Evolutionary conservation across 345 rosid species (phyloP).

Genomic region (Salix udensis): DNA sequence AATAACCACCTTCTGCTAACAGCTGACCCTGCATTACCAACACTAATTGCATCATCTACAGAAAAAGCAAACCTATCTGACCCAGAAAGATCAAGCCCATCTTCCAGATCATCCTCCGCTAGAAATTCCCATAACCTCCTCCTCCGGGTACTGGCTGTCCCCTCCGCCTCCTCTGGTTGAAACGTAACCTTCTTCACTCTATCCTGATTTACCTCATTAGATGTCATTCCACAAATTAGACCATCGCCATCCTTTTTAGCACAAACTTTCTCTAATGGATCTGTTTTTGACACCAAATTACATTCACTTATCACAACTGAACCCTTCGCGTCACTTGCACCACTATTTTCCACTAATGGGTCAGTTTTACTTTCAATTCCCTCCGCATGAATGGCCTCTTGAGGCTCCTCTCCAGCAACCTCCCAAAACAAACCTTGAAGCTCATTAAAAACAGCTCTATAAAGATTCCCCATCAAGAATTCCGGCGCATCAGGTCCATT

Average conservation of each 20-base stretch:
- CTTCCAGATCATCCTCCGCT: slow-evolving; percentile 76
- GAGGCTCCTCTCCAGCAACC: slow-evolving; percentile 33
- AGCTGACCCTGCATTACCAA: slow-evolving; percentile 50
- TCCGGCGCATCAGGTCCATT: slow-evolving; percentile 98
- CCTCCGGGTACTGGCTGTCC: slow-evolving; percentile 40
- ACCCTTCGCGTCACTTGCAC: slow-evolving; percentile 7
- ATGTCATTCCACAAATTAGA: neutral
- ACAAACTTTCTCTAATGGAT: neutral
- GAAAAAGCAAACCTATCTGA: slow-evolving; percentile 90
- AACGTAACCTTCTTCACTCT: slow-evolving; percentile 52
- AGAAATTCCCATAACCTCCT: slow-evolving; percentile 71
- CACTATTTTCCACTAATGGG: slow-evolving; percentile 17
- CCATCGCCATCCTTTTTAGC: slow-evolving; percentile 5
- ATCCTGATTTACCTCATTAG: slow-evolving; percentile 4
- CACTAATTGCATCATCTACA: slow-evolving; percentile 73
- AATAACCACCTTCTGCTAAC: slow-evolving; percentile 78
- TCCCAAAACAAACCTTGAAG: slow-evolving; percentile 94
- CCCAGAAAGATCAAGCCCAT: slow-evolving; percentile 93
- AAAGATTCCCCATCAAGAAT: slow-evolving; percentile 94
- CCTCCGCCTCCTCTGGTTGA: slow-evolving; percentile 53
- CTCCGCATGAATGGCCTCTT: slow-evolving; percentile 10
- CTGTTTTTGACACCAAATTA: slow-evolving; percentile 1
- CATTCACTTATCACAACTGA: slow-evolving; percentile 9
- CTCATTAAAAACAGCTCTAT: slow-evolving; percentile 81
- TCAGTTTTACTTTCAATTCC: slow-evolving; percentile 26